Percentiles rank a stretch among this genome's conserved stretches.
These are phyloP conservation scores for Malania oleifera DNA, from an alignment of 164 flowering plant species.

Conservation along the genomic window DNA sequence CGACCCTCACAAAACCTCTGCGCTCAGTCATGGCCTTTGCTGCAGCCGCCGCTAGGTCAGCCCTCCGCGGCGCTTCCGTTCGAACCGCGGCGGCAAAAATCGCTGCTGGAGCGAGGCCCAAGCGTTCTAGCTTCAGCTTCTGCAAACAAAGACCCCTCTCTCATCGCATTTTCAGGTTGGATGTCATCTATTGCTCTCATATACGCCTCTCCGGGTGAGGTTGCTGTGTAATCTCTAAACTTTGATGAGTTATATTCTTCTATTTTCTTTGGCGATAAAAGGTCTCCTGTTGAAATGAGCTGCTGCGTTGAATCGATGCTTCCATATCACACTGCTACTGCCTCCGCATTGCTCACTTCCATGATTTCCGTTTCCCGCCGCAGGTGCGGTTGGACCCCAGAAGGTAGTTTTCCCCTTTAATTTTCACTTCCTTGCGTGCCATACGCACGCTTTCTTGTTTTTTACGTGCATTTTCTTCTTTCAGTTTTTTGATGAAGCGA, in stretches of 20 bases:
- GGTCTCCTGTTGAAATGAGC: slow-evolving; percentile 81
- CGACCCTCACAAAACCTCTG: slow-evolving; percentile 3
- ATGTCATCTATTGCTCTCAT: neutral
- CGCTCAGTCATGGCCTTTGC: slow-evolving; percentile 17
- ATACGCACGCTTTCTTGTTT: neutral
- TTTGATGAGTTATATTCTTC: neutral
- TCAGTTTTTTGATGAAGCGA: too few relatives aligned
- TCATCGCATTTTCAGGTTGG: slow-evolving; percentile 58
- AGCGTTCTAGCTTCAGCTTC: neutral
- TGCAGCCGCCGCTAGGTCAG: slow-evolving; percentile 44
- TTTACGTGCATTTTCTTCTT: too few relatives aligned
- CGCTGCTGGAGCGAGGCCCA: slow-evolving; percentile 18
- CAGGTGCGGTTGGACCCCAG: slow-evolving; percentile 56
- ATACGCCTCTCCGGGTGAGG: slow-evolving; percentile 5
- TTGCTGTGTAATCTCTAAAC: neutral
- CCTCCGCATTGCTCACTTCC: slow-evolving; percentile 76
- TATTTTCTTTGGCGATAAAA: slow-evolving; percentile 9
- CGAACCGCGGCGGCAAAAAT: slow-evolving; percentile 34
- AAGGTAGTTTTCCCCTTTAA: slow-evolving; percentile 38
- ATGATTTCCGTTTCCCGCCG: slow-evolving; percentile 73
- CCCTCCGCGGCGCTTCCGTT: slow-evolving; percentile 42
- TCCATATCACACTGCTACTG: slow-evolving; percentile 83
- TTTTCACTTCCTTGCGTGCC: neutral
- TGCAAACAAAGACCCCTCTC: slow-evolving; percentile 37
- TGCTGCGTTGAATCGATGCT: slow-evolving; percentile 57